Conservation (phyloP, 2,329 filamentous ascomycete species). For the Spiromastix sp. region DNA sequence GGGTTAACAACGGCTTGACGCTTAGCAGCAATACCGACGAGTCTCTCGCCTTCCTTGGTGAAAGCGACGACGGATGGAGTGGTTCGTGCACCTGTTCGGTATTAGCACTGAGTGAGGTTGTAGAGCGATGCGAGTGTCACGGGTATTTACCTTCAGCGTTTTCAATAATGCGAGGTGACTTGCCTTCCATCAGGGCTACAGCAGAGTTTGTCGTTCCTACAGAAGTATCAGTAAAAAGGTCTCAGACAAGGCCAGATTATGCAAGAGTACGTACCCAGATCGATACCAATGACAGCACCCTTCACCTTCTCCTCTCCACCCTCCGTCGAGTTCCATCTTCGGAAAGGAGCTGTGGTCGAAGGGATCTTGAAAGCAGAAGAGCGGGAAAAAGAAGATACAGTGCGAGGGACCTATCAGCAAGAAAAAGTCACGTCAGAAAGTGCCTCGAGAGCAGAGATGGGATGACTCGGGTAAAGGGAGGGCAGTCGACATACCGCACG, state of each 20-base stretch:
- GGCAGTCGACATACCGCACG: conserved; percentile 56
- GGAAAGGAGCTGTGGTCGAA: conserved; percentile 61
- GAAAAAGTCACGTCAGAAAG: conserved; percentile 2
- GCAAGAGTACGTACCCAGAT: conserved; percentile 60
- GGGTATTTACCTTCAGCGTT: conserved; percentile 88
- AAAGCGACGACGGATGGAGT: conserved; percentile 94
- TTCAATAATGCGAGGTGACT: conserved; percentile 89
- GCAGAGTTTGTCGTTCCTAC: conserved; percentile 89
- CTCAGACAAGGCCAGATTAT: not conserved
- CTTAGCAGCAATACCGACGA: conserved; percentile 96
- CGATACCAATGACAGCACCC: conserved; percentile 95
- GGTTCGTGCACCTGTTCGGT: conserved; percentile 62
- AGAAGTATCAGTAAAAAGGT: conserved; percentile 5
- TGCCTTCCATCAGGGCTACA: conserved; percentile 96
- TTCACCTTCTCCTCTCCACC: conserved; percentile 71
- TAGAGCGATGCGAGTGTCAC: not conserved
- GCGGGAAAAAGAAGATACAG: conserved; percentile 57
- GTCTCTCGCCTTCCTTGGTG: conserved; percentile 85
- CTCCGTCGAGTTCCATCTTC: conserved; percentile 41
- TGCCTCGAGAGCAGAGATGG: conserved; percentile 3
- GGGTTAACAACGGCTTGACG: conserved; percentile 97
- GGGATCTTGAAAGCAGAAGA: conserved; percentile 60
- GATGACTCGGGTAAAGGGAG: conserved; percentile 1
- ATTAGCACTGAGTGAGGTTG: not conserved
- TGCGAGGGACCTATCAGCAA: conserved; percentile 61